phyloP scores from a whole-genome alignment of 352 stramenopile genomes.

The Pythium sukuiense region DNA sequence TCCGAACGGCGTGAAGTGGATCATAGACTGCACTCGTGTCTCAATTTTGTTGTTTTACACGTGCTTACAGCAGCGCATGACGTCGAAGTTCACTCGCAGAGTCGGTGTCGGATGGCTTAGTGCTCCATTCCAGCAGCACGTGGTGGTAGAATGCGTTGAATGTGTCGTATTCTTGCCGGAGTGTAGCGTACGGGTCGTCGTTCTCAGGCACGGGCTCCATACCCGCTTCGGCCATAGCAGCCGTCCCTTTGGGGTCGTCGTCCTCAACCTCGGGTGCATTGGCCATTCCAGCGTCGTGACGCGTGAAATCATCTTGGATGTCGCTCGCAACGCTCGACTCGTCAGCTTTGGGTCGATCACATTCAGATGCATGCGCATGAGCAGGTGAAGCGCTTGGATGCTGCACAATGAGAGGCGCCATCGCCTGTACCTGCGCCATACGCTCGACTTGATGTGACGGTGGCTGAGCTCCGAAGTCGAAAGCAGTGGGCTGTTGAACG shows the following conservation, averaged over 20 bases:
- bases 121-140: constrained; percentile 51
- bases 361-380: not conserved
- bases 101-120: constrained; percentile 25
- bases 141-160: constrained; percentile 51
- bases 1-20: constrained; percentile 41
- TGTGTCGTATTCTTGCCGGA: constrained; percentile 39
- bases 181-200: constrained; percentile 3
- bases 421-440: too few relatives aligned
- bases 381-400: too few relatives aligned
- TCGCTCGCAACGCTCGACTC: not conserved
- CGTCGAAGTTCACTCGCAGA: not conserved
- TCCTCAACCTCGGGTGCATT: not conserved
- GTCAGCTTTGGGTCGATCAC: not conserved
- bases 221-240: not conserved
- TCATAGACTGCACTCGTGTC: not conserved
- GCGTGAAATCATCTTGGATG: not conserved
- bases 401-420: too few relatives aligned
- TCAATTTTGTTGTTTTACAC: not conserved
- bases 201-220: not conserved
- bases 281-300: not conserved
- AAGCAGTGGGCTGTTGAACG: not conserved
- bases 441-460: not conserved
- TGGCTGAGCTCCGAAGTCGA: not conserved
- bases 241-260: not conserved
- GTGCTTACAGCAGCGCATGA: not conserved